phyloP scores from a whole-genome alignment of 495 filamentous ascomycete genomes.

The Clavariopsis aquatica region DNA sequence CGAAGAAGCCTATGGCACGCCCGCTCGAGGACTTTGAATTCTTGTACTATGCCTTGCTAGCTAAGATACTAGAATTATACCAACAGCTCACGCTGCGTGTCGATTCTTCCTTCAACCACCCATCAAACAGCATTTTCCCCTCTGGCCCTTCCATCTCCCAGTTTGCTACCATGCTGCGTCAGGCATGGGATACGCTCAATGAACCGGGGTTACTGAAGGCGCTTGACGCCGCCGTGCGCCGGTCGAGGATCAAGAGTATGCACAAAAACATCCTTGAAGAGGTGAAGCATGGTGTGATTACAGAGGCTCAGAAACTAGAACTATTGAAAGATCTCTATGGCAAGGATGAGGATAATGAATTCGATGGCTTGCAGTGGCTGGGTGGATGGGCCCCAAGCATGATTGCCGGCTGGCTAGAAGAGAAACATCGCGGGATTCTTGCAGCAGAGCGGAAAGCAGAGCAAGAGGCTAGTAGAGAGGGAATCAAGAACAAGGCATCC shows the following conservation, averaged over 20 bases:
- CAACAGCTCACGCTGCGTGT: background rate
- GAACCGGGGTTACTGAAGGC: conserved; percentile 1
- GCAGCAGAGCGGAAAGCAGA: conserved; percentile 1
- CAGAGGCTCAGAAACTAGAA: background rate
- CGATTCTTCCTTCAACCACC: conserved; percentile 8
- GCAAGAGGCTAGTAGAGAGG: background rate
- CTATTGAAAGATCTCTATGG: conserved; percentile 6
- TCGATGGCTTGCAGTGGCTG: conserved; percentile 11
- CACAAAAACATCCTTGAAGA: background rate
- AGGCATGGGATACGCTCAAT: conserved; percentile 16
- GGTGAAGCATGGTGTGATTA: background rate
- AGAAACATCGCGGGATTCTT: conserved; percentile 14
- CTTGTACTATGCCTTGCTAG: conserved; percentile 18
- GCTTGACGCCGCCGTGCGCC: conserved; percentile 6
- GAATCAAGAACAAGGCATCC: background rate
- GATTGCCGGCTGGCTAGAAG: conserved; percentile 14
- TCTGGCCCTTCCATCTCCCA: background rate
- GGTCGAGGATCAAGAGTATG: background rate
- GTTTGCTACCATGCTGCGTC: background rate
- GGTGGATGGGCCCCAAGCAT: conserved; percentile 17
- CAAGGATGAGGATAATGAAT: background rate
- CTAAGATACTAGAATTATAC: conserved; percentile 2
- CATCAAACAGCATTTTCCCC: background rate
- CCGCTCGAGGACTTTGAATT: conserved; percentile 22
- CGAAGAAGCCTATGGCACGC: background rate